These are phyloP conservation scores for Truncatella angustata DNA, from an alignment of 2,329 filamentous ascomycete species.

Conservation along the genomic window DNA sequence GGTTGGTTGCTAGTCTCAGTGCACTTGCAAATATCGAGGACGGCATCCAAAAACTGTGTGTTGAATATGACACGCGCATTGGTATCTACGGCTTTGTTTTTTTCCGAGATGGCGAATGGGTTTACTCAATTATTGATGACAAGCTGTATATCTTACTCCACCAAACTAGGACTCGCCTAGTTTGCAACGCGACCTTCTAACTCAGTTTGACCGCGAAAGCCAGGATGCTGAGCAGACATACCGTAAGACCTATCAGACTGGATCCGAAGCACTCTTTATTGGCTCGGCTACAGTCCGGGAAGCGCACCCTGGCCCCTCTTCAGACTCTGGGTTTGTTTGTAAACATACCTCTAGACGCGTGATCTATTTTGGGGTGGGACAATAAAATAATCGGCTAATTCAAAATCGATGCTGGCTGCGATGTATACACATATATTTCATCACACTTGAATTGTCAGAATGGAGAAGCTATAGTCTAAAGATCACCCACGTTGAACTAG, in stretches of 20 bases:
- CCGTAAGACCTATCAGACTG: constrained; percentile 68
- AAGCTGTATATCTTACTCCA: constrained; percentile 81
- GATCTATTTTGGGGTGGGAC: too few species aligned
- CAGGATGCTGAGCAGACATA: constrained; percentile 71
- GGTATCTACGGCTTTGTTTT: constrained; percentile 92
- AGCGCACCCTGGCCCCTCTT: too few species aligned
- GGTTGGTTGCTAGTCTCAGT: constrained; percentile 76
- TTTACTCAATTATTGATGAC: constrained; percentile 87
- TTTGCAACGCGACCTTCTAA: constrained; percentile 69
- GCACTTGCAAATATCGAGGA: constrained; percentile 72
- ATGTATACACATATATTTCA: too few species aligned
- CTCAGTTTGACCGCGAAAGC: constrained; percentile 72
- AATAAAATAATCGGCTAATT: too few species aligned
- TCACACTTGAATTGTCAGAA: too few species aligned
- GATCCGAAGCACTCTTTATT: constrained; percentile 76
- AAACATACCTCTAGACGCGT: too few species aligned
- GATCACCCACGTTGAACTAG: too few species aligned
- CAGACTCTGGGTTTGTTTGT: too few species aligned
- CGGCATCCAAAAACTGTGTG: constrained; percentile 70
- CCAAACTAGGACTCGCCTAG: constrained; percentile 79
- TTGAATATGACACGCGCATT: constrained; percentile 69
- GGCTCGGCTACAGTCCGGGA: too few species aligned
- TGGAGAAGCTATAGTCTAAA: too few species aligned
- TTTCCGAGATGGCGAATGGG: constrained; percentile 85
- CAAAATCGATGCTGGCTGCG: too few species aligned